These are phyloP conservation scores for sorghum (Sorghum bicolor) DNA, from an alignment of 176 grass and related monocot species.

Conservation along the genomic window DNA sequence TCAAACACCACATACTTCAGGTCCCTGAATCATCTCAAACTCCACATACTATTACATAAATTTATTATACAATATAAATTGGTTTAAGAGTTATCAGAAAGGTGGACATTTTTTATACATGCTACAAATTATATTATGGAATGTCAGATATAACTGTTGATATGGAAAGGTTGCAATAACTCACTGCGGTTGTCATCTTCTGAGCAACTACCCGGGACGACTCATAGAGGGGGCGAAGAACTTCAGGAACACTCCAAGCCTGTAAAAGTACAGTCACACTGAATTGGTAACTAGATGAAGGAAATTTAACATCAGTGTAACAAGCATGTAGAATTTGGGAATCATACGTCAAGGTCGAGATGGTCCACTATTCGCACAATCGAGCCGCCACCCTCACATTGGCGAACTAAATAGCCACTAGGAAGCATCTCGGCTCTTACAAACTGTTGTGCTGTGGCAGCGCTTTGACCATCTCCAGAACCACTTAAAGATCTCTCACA, in stretches of 20 bases:
- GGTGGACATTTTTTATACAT: neutral
- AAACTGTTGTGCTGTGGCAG: conserved; percentile 76
- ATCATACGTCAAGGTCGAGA: conserved; percentile 86
- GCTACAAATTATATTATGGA: neutral
- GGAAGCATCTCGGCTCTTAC: conserved; percentile 96
- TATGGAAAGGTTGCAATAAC: conserved; percentile 31
- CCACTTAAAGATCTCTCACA: conserved; percentile 97
- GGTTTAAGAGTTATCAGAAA: conserved; percentile 2
- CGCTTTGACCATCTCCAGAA: conserved; percentile 67
- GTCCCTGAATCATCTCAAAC: neutral
- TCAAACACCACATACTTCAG: neutral
- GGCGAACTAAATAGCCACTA: conserved; percentile 91
- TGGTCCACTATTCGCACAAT: conserved; percentile 99
- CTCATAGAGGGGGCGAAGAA: conserved; percentile 85
- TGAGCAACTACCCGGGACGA: conserved; percentile 92
- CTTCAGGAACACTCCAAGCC: conserved; percentile 98
- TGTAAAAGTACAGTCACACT: conserved; percentile 32
- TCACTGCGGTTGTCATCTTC: conserved; percentile 94
- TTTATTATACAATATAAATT: neutral
- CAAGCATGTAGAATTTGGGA: neutral
- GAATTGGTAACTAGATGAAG: conserved; percentile 13
- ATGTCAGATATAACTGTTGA: neutral
- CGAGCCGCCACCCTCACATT: conserved; percentile 81
- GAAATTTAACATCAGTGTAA: neutral
- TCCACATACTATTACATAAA: neutral